Percentiles rank a stretch among this genome's conserved stretches.
Conservation (phyloP, 2,329 filamentous ascomycete species). For the Penicillium sp. region DNA sequence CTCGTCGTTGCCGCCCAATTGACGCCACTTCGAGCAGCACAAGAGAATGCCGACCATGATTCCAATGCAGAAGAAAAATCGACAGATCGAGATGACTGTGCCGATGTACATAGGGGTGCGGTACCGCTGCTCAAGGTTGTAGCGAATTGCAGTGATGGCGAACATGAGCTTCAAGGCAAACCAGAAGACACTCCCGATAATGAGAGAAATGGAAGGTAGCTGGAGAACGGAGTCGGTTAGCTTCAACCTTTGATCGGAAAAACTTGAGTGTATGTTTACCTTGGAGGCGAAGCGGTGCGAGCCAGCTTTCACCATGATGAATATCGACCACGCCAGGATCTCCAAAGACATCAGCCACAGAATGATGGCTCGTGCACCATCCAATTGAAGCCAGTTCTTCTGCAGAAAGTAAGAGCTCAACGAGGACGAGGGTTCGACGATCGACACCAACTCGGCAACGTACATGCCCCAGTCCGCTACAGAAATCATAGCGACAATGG, state of each 20-base stretch:
- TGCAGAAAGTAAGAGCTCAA: neutral
- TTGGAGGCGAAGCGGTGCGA: conserved; percentile 12
- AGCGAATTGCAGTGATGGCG: conserved; percentile 13
- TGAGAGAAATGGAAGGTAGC: conserved; percentile 13
- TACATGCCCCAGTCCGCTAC: conserved; percentile 14
- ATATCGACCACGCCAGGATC: conserved; percentile 18
- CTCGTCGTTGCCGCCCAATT: conserved; percentile 3
- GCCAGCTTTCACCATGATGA: conserved; percentile 14
- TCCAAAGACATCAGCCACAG: conserved; percentile 21
- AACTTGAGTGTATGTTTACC: conserved; percentile 8
- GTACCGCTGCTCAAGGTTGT: conserved; percentile 1
- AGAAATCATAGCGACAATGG: conserved; percentile 7
- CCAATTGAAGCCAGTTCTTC: conserved; percentile 4
- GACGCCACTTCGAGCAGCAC: conserved; percentile 18
- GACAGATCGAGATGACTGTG: conserved; percentile 4
- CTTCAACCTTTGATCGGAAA: neutral
- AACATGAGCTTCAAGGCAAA: conserved; percentile 13
- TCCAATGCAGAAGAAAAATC: conserved; percentile 19
- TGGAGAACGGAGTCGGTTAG: conserved; percentile 2
- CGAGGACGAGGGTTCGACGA: neutral
- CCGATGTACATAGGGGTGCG: conserved; percentile 10
- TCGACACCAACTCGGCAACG: conserved; percentile 6
- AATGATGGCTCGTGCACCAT: conserved; percentile 10
- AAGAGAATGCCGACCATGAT: conserved; percentile 19
- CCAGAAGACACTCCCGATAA: conserved; percentile 15